Conservation (phyloP, 371 early-diverging fungal genomes). For the Mortierella sp. region DNA sequence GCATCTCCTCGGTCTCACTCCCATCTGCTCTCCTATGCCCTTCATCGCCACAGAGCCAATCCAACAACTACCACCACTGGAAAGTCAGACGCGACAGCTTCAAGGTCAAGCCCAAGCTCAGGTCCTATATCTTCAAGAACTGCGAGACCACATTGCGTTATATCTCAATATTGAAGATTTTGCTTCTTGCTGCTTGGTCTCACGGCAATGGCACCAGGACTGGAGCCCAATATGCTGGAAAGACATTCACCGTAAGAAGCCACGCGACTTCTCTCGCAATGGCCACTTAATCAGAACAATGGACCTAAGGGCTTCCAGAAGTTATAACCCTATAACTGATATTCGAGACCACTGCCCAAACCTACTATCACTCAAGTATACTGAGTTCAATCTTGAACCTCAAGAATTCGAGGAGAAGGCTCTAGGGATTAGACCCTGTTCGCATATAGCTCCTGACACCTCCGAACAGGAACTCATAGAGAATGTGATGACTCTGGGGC, state of each 20-base stretch:
- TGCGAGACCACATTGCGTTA: conserved; percentile 4
- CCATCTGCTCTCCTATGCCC: not conserved
- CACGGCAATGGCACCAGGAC: conserved; percentile 19
- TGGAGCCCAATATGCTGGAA: conserved; percentile 23
- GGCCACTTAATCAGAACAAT: conserved; percentile 13
- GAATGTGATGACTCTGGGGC: not conserved
- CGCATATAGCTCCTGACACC: not conserved
- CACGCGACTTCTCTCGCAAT: not conserved
- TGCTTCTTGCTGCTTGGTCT: conserved; percentile 3
- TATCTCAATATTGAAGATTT: not conserved
- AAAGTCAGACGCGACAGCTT: not conserved
- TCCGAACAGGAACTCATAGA: not conserved
- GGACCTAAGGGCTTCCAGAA: not conserved
- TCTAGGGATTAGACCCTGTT: conserved; percentile 3
- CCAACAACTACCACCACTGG: not conserved
- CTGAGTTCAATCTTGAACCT: not conserved
- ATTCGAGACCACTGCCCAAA: conserved; percentile 21
- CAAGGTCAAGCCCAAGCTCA: not conserved
- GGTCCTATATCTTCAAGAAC: conserved; percentile 10
- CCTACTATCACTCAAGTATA: conserved; percentile 10
- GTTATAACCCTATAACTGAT: not conserved
- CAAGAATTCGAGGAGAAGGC: conserved; percentile 4
- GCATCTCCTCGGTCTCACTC: not conserved
- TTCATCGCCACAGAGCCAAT: not conserved
- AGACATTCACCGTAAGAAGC: not conserved